phyloP scores from a whole-genome alignment of 345 rosid genomes.

The Psidium guajava region DNA sequence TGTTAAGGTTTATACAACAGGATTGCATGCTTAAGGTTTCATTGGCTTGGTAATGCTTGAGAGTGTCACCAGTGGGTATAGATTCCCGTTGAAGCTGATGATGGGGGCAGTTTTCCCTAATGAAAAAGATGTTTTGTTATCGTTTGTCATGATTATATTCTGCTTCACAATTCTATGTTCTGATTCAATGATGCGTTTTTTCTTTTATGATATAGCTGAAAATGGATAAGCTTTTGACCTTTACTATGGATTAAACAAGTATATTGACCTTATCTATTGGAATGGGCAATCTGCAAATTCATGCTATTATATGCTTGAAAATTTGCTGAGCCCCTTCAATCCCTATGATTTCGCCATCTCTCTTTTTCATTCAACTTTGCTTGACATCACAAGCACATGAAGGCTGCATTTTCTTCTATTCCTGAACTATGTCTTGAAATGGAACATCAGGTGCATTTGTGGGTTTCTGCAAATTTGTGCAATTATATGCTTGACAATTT shows the following conservation, averaged over 20 bases:
- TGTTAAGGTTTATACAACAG: background rate
- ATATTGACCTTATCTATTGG: background rate
- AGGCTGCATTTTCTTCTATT: background rate
- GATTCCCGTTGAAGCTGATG: background rate
- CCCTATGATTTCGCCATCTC: background rate
- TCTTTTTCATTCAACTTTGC: background rate
- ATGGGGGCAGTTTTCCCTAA: background rate
- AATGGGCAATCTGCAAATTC: background rate
- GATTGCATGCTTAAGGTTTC: background rate
- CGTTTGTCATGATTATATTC: background rate
- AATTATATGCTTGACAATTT: background rate
- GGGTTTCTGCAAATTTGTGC: slow-evolving; percentile 13
- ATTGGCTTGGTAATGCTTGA: background rate
- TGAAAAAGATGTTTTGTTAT: background rate
- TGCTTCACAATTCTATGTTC: background rate
- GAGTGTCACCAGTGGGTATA: background rate
- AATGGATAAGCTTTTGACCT: background rate
- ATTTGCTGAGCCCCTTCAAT: background rate
- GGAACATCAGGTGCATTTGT: slow-evolving; percentile 52
- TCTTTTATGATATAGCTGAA: background rate
- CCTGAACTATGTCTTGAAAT: background rate
- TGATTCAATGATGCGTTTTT: background rate
- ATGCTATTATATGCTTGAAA: background rate
- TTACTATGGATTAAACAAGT: background rate
- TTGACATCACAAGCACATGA: background rate